These are phyloP conservation scores for Ensete glaucum DNA, from an alignment of 176 grass and related monocot genomes.

Conservation along the genomic window DNA sequence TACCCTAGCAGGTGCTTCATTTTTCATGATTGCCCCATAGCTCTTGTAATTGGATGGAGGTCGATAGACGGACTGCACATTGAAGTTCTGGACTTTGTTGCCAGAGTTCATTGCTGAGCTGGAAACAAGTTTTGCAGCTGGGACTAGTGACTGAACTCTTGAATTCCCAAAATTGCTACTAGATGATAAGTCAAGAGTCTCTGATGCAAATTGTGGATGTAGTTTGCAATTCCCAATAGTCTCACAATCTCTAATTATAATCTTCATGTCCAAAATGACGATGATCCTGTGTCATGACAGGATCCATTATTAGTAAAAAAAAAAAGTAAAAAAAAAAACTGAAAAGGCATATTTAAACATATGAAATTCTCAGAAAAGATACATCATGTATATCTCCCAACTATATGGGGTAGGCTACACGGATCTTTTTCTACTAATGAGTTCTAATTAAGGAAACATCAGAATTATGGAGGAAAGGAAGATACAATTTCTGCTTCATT, in stretches of 20 bases:
- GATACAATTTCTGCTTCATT: not conserved
- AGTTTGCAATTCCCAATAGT: conserved; percentile 47
- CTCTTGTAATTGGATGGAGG: conserved; percentile 69
- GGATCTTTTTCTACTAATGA: not conserved
- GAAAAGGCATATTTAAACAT: not conserved
- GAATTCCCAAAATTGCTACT: conserved; percentile 4
- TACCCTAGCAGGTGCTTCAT: conserved; percentile 79
- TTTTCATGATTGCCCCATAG: conserved; percentile 78
- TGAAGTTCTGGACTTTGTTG: conserved; percentile 34
- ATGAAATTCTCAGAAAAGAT: not conserved
- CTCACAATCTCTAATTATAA: conserved; percentile 43
- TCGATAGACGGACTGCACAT: conserved; percentile 58
- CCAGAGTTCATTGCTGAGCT: conserved; percentile 26
- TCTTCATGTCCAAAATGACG: conserved; percentile 65
- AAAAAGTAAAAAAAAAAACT: conserved; percentile 15
- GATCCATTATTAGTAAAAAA: conserved; percentile 12
- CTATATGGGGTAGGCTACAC: not conserved
- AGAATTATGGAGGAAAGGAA: not conserved
- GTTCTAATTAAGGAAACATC: not conserved
- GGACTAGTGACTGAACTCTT: conserved; percentile 25
- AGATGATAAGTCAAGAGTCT: conserved; percentile 1
- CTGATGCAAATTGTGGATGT: conserved; percentile 25
- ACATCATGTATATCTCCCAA: no score
- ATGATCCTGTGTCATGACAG: conserved; percentile 49
- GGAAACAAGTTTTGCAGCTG: conserved; percentile 19